These are phyloP conservation scores for Fusarium pseudoanthophilum DNA, from an alignment of 2,329 filamentous ascomycete species.

Conservation along the genomic window DNA sequence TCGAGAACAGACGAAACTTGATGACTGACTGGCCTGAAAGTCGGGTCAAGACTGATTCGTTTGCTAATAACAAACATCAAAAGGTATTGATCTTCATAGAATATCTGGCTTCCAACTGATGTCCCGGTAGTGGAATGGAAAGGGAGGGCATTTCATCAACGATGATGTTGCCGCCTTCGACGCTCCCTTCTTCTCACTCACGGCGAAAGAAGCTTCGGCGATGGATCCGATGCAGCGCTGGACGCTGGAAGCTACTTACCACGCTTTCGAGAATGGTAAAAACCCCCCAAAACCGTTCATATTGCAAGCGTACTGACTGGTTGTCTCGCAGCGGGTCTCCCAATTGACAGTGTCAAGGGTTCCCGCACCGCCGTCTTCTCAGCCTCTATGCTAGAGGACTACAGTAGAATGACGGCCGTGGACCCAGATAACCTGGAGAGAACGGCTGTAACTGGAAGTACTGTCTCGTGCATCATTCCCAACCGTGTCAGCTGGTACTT, in stretches of 20 bases:
- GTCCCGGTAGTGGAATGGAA: slow-evolving; percentile 6
- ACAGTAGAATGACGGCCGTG: slow-evolving; percentile 43
- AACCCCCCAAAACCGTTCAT: rapidly evolving
- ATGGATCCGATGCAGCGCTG: slow-evolving; percentile 54
- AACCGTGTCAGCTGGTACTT: slow-evolving; percentile 56
- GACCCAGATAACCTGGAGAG: slow-evolving; percentile 50
- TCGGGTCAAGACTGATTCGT: neutral
- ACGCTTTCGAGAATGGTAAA: slow-evolving; percentile 49
- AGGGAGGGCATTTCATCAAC: slow-evolving; percentile 12
- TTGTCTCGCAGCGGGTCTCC: slow-evolving; percentile 44
- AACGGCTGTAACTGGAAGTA: slow-evolving; percentile 44
- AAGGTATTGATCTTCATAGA: too few species aligned
- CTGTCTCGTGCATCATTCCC: slow-evolving; percentile 44
- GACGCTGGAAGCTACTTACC: slow-evolving; percentile 50
- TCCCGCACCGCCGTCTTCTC: slow-evolving; percentile 51
- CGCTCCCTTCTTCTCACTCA: slow-evolving; percentile 52
- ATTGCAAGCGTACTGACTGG: neutral
- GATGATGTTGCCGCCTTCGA: slow-evolving; percentile 52
- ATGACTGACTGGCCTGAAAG: neutral
- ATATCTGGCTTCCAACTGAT: too few species aligned
- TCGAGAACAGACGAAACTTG: slow-evolving; percentile 33
- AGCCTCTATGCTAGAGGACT: slow-evolving; percentile 54
- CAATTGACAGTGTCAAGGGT: slow-evolving; percentile 43
- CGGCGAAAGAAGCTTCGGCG: slow-evolving; percentile 4
- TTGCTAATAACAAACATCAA: neutral